Base-by-base conservation (phyloP, 2,329 filamentous ascomycete genomes). In the Cordyceps cateniannulata region DNA sequence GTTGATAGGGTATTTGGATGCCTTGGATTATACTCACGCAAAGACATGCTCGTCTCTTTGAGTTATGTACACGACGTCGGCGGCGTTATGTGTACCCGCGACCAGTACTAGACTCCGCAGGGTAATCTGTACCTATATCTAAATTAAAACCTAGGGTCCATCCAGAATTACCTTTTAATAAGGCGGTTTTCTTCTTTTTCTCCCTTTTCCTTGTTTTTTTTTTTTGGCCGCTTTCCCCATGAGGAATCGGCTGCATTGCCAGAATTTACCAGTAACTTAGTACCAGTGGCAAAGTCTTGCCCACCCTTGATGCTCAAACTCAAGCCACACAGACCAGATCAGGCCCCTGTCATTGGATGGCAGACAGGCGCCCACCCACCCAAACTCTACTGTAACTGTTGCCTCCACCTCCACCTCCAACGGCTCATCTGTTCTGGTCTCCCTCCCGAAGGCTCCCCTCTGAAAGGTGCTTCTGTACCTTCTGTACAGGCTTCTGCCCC, bases 1-100 rank as follows among this genome's bases (percentile, higher is more conserved):
- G 62, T 61, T 69, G 56, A 62, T 63, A 20, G 65, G 66, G 40
- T 64, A 65, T 61, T 52, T 67, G 49, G 63, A 65, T 29, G 65
- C 63, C 24, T 66, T 63, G 24, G 64, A 66, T 45, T 63, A 57
- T 61, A 45, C 53, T 62, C 27, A 63, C 24, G 8, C 32, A 14
- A 35, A 35, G 32, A 35, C 3, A 3, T 35, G 9, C 9, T 35
- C 7, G 32, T 35, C 32, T 35, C 3, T 35, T 14, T 35, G 32
- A 35, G 32, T 1, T 12, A 9, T 35, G 10, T 12, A 35, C 32
- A 35, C 14, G 32, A 12, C 10, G 32, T 14, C 14, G 32, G 32
- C 27, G 27, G 27, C 4, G 32, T 12, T 35, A 14, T 35, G 14
- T 10, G 32, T 35, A 35, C 32, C 32, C 32, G 14, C 32, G 32